Evolutionary conservation across 257 asterid species (phyloP).

Genomic region (Nicotiana noctiflora): DNA sequence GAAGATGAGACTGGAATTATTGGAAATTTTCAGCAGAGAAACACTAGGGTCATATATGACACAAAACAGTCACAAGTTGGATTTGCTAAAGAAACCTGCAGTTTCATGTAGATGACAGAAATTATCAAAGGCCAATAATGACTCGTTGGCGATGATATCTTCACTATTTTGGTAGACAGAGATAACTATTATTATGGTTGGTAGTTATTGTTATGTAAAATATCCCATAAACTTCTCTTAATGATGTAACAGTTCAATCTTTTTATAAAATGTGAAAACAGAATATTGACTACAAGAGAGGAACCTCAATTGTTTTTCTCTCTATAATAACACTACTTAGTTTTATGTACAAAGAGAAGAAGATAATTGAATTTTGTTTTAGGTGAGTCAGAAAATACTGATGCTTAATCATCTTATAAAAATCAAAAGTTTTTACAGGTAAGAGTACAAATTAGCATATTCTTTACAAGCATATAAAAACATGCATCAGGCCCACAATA

Average conservation of each 20-base stretch:
- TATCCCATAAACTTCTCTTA: conserved; percentile 1
- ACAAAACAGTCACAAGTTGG: conserved; percentile 56
- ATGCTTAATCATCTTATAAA: neutral
- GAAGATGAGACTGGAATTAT: conserved; percentile 73
- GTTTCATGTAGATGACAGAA: conserved; percentile 26
- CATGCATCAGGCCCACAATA: conserved; percentile 13
- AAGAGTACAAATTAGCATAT: conserved; percentile 11
- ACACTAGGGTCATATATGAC: conserved; percentile 69
- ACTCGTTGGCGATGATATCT: neutral
- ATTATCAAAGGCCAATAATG: neutral
- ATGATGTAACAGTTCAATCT: conserved; percentile 1
- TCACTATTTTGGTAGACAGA: neutral
- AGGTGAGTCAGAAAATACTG: conserved; percentile 2
- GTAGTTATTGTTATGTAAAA: neutral
- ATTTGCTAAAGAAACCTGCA: conserved; percentile 79
- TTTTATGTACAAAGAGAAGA: conserved; percentile 18
- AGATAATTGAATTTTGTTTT: conserved; percentile 17
- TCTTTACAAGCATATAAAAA: conserved; percentile 19
- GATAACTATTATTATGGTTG: conserved; percentile 4
- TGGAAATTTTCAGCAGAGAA: conserved; percentile 89
- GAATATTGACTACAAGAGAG: neutral
- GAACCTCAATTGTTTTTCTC: neutral
- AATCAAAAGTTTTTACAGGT: conserved; percentile 4
- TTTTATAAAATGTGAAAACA: neutral
- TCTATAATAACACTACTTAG: conserved; percentile 12